Percentiles rank a stretch among this genome's conserved stretches.
These are phyloP conservation scores for Backusella mclennaniae DNA, from an alignment of 192 early-diverging fungal species.

Conservation along the genomic window DNA sequence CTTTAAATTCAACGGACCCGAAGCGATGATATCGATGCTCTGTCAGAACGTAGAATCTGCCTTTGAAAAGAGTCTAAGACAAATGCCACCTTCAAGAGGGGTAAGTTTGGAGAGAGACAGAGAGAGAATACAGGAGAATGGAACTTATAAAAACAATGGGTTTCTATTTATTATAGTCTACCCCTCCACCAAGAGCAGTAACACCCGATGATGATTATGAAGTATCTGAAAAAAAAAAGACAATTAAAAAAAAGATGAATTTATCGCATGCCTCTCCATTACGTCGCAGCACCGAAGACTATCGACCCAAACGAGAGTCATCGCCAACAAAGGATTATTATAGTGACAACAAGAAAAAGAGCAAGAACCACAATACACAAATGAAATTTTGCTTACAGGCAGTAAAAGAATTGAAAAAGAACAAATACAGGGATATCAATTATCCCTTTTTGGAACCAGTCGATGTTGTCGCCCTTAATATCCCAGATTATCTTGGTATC, in stretches of 20 bases:
- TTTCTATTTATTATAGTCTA: not conserved
- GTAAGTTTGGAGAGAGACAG: conserved; percentile 16
- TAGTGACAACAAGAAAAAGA: not conserved
- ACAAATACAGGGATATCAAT: conserved; percentile 60
- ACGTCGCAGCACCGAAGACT: conserved; percentile 49
- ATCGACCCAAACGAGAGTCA: conserved; percentile 66
- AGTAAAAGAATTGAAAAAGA: conserved; percentile 64
- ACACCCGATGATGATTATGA: conserved; percentile 15
- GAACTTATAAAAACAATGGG: not conserved
- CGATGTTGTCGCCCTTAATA: conserved; percentile 67
- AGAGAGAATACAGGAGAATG: too few species aligned
- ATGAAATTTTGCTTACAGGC: conserved; percentile 57
- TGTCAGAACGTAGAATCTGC: conserved; percentile 62
- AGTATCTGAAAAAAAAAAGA: not conserved
- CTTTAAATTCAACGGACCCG: conserved; percentile 73
- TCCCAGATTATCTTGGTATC: conserved; percentile 73
- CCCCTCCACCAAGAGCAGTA: conserved; percentile 21
- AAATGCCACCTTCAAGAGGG: conserved; percentile 63
- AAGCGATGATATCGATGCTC: conserved; percentile 60
- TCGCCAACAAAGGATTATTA: conserved; percentile 46
- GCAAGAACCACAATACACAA: conserved; percentile 40
- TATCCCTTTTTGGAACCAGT: conserved; percentile 70
- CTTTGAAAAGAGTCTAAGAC: conserved; percentile 61
- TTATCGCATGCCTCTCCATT: conserved; percentile 21
- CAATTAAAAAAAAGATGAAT: not conserved